Evolutionary conservation across 1,284 basidiomycete genomes (phyloP).

Genomic region (Cystobasidium slooffiae): DNA sequence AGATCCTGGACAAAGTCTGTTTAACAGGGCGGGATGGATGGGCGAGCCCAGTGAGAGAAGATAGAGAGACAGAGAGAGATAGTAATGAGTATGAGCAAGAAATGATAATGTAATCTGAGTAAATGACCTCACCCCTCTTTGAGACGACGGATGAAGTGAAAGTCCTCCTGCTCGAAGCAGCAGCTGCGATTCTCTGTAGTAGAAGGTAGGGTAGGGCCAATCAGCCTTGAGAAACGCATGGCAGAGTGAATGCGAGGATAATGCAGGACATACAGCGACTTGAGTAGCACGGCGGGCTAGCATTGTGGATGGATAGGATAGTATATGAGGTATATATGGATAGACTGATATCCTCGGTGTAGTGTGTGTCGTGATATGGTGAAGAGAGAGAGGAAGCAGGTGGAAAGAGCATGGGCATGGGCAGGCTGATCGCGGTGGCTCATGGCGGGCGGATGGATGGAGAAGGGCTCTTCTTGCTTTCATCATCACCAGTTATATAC

Average conservation of each 20-base stretch:
- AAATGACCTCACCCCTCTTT: slow-evolving; percentile 25
- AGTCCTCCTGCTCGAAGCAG: slow-evolving; percentile 13
- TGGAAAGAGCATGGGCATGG: too few species aligned
- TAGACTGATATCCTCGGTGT: not conserved
- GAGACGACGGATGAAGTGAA: slow-evolving; percentile 1
- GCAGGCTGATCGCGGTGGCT: too few species aligned
- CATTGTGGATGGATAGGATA: slow-evolving; percentile 22
- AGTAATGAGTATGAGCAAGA: not conserved
- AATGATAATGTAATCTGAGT: not conserved
- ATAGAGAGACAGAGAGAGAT: not conserved
- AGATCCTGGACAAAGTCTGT: slow-evolving; percentile 60
- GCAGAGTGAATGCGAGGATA: not conserved
- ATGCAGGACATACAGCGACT: slow-evolving; percentile 14
- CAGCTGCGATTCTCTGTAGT: slow-evolving; percentile 17
- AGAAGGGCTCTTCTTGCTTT: too few species aligned
- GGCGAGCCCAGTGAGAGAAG: not conserved
- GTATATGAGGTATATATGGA: not conserved
- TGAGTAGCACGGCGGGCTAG: slow-evolving; percentile 32
- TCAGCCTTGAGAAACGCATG: slow-evolving; percentile 1
- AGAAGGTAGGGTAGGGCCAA: slow-evolving; percentile 1
- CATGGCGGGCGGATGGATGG: too few species aligned
- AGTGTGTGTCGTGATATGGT: not conserved
- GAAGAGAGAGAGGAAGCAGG: too few species aligned
- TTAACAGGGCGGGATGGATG: not conserved
- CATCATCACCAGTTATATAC: too few species aligned